Evolutionary conservation across 2,329 filamentous ascomycete genomes (phyloP), one percentile per base, ranked within the genome.

Genomic region (Pseudogymnoascus pannorum): DNA sequence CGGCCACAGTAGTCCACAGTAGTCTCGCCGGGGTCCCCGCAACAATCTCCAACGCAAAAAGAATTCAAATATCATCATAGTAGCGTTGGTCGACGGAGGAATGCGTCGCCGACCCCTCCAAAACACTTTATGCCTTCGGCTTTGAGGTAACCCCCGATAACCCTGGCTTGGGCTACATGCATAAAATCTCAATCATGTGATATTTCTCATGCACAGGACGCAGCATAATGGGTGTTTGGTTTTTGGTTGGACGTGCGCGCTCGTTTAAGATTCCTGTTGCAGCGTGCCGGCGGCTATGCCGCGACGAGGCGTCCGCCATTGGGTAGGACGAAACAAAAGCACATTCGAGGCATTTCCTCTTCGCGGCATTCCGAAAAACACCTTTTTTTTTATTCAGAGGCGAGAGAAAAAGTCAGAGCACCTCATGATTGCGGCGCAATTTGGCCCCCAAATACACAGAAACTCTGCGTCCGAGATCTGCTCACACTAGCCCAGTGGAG

Each of bases 131-230:
- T 51, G 42, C 42, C 26, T 26, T 26, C 42, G 11, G 6, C 42
- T 16, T 51, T 51, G 42, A 51, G 14, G 44, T 51, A 4, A 24
- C 44, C 44, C 44, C 44, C 22, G 7, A 3, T 9, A 29, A 16
- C 44, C 44, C 44, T 24, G 26, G 44, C 44, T 4, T 29, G 24
- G 44, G 44, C 16, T 24, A 24, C 44, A 51, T 51, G 44, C 44
- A 51, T 51, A 51, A 51, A 51, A 29, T 16, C 14, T 51, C 44
- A 51, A 51, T 51, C 44, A 51, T 51, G 44, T 51, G 44, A 51
- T 51, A 51, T 51, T 51, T 51, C 20, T 51, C 44, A 29, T 51
- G 24, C 24, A 51, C 14, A 51, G 44, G 8, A 18, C 7, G 24
- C 44, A 51, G 44, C 22, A 51, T 11, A 51, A 51, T 29, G 22